phyloP scores from a whole-genome alignment of 495 filamentous ascomycete species.

The Neurospora hispaniola region DNA sequence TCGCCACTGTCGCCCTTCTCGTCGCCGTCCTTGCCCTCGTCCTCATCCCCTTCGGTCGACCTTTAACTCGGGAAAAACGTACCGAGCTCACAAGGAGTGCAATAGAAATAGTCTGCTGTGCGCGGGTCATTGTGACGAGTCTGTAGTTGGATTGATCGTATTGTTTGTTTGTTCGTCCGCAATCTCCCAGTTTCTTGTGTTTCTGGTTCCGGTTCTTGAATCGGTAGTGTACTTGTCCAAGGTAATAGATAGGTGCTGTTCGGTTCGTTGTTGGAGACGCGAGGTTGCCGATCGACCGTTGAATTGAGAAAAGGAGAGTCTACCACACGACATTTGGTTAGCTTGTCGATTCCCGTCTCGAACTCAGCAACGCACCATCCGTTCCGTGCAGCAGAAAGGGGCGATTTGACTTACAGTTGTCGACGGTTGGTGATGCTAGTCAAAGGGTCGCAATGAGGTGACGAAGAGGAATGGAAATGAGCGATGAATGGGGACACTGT shows the following conservation, averaged over 20 bases:
- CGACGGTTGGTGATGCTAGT: neutral
- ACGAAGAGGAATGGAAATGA: neutral
- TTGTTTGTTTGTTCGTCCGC: neutral
- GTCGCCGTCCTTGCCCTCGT: neutral
- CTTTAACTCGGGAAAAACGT: constrained; percentile 1
- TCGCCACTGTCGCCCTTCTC: neutral
- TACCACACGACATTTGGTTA: neutral
- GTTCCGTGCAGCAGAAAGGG: neutral
- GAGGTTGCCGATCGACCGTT: neutral
- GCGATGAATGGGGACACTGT: neutral
- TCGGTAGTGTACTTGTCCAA: no score
- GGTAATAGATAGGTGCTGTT: no score
- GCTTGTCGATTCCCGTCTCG: neutral
- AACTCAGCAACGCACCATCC: neutral
- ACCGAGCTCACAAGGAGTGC: constrained; percentile 82
- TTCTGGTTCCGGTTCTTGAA: no score
- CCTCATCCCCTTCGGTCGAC: neutral
- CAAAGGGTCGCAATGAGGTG: neutral
- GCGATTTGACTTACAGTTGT: neutral
- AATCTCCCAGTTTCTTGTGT: neutral
- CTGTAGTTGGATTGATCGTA: neutral
- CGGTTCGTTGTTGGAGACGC: no score
- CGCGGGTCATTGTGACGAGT: constrained; percentile 65
- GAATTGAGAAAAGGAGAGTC: neutral
- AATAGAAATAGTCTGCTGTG: constrained; percentile 83